phyloP scores from a whole-genome alignment of 2,329 filamentous ascomycete species.

The Fusarium buharicum region DNA sequence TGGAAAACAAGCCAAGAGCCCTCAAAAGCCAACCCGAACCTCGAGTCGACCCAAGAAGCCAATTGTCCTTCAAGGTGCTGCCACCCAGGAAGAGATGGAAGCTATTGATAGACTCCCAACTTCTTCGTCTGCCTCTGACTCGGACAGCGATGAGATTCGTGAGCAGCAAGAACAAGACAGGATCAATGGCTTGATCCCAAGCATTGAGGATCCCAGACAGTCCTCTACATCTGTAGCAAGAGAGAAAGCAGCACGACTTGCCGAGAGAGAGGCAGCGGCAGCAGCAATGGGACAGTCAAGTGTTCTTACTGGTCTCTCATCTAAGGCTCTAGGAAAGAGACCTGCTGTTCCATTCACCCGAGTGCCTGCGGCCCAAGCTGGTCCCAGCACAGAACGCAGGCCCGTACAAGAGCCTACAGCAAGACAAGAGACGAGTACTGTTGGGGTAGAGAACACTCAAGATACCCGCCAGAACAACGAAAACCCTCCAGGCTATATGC shows the following conservation, averaged over 20 bases:
- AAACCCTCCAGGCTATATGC: background rate
- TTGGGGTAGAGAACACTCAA: background rate
- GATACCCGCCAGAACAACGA: background rate
- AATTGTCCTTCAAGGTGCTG: rapidly evolving
- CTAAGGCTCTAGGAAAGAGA: background rate
- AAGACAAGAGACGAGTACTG: background rate
- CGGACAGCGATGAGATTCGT: background rate
- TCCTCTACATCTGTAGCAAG: background rate
- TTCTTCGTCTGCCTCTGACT: background rate
- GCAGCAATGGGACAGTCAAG: background rate
- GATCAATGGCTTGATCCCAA: background rate
- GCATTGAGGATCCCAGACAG: background rate
- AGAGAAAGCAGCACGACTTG: background rate
- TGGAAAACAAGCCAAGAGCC: background rate
- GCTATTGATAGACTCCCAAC: background rate
- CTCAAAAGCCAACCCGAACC: background rate
- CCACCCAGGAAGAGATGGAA: background rate
- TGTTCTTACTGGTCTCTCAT: background rate
- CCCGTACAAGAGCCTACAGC: background rate
- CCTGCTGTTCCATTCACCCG: background rate
- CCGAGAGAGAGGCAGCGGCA: background rate
- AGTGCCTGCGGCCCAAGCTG: background rate
- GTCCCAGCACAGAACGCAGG: background rate
- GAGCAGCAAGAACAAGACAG: background rate
- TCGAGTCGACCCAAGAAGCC: background rate